Evolutionary conservation across 1,284 basidiomycete species (phyloP), one percentile per base, ranked within the genome.

Genomic region (Erythrobasidium hasegawianum): DNA sequence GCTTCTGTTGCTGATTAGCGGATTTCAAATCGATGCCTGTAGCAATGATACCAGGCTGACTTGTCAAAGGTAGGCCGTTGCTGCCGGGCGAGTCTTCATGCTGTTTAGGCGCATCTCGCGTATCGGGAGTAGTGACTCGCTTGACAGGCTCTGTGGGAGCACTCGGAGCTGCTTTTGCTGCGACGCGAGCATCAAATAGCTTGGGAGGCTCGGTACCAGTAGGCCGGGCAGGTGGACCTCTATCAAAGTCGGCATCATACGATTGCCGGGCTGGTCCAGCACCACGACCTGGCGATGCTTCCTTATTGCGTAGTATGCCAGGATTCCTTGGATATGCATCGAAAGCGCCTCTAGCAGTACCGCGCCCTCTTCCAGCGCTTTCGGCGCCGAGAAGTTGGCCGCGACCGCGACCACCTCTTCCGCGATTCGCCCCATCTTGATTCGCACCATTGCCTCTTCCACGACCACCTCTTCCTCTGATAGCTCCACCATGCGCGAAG

Each of bases 221-320:
- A 39, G 43, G 18, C 26, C 53, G 18, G 22, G 43, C 43, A 47
- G 59, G 22, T 20, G 50, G 50, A 1, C 68, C 68, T 38, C 72
- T 66, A 50, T 73, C 72, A 53, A 68, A 73, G 41, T 73, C 72
- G 20, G 72, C 70, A 53, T 73, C 72, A 69, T 73, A 73, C 26
- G 18, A n/a, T 27, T 18, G 16, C 22, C 43, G 16, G 16, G n/a
- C 43, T 47, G n/a, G n/a, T 24, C 43, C 43, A 18, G n/a, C 43
- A 18, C 43, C 43, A 7, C 43, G n/a, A 18, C 43, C 43, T 47
- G n/a, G 43, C 16, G n/a, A n/a, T 4, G 43, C 22, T 18, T n/a
- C 22, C 8, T 47, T 5, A 14, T 5, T 47, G 4, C n/a, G 43
- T 14, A 33, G 33, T 11, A 33, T 4, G 4, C 33, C 33, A 33